These are phyloP conservation scores for Daldinia grandis DNA, from an alignment of 495 filamentous ascomycete species.

Conservation along the genomic window DNA sequence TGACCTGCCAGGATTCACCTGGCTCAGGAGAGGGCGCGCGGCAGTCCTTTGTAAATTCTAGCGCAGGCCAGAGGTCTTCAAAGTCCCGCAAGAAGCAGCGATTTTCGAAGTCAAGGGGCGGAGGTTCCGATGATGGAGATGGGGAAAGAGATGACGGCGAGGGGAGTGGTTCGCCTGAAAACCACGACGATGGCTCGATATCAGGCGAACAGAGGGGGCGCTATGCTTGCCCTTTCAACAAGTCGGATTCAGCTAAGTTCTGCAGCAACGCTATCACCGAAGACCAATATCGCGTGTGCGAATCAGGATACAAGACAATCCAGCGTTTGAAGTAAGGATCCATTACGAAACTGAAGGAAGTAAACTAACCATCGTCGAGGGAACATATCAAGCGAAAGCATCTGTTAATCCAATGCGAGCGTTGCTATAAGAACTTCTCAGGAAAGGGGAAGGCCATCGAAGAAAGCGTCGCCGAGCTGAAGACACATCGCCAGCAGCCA, in stretches of 20 bases:
- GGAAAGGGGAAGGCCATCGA: background rate
- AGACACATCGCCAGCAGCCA: constrained; percentile 11
- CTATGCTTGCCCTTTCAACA: constrained; percentile 31
- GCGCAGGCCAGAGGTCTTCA: background rate
- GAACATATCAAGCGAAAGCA: constrained; percentile 32
- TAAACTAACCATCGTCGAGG: constrained; percentile 2
- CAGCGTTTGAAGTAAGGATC: constrained; percentile 24
- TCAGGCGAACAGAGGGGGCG: constrained; percentile 1
- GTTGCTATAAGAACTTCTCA: constrained; percentile 19
- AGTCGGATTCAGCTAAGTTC: constrained; percentile 7
- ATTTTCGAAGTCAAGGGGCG: background rate
- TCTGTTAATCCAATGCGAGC: constrained; percentile 21
- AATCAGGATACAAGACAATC: constrained; percentile 27
- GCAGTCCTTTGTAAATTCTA: background rate
- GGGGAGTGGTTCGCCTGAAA: constrained; percentile 4
- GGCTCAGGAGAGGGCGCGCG: constrained; percentile 1
- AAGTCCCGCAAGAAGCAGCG: constrained; percentile 10
- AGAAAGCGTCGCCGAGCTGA: constrained; percentile 17
- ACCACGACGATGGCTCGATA: constrained; percentile 11
- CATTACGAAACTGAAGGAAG: background rate
- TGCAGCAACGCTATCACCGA: constrained; percentile 15
- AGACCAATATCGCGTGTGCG: constrained; percentile 18
- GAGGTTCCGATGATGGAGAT: constrained; percentile 23
- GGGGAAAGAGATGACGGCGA: constrained; percentile 20
- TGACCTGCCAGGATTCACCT: constrained; percentile 12